Evolutionary conservation across 225 moss, liverwort and hornwort genomes (phyloP).

Genomic region (Thuidium tamariscinum): DNA sequence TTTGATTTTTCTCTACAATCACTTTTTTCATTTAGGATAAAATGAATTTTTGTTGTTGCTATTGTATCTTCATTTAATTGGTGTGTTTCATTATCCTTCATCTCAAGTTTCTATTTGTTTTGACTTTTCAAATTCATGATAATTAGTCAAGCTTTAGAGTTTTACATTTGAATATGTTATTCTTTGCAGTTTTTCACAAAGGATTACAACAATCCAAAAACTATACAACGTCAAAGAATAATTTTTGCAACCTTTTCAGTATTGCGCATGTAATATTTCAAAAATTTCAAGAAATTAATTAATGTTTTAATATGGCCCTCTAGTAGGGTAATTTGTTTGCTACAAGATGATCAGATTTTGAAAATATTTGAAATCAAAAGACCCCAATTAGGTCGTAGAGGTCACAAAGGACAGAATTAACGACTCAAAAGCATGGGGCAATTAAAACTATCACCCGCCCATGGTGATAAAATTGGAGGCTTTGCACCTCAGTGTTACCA

Average conservation of each 20-base stretch:
- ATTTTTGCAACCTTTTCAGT: background rate
- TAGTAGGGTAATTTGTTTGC: background rate
- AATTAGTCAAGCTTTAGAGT: background rate
- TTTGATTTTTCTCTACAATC: background rate
- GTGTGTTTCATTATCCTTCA: rapidly evolving
- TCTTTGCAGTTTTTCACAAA: background rate
- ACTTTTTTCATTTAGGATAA: background rate
- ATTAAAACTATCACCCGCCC: too few species aligned
- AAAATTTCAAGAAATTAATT: background rate
- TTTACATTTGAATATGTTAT: background rate
- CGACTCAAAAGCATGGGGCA: background rate
- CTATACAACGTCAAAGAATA: background rate
- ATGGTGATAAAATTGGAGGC: background rate
- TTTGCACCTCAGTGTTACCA: background rate
- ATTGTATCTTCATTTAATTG: background rate
- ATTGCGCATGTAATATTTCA: background rate
- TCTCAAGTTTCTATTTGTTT: background rate
- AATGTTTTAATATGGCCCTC: too few species aligned
- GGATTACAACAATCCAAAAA: background rate
- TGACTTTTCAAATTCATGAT: background rate
- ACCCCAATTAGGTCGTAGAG: rapidly evolving
- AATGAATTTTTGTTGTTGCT: background rate
- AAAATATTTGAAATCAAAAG: background rate
- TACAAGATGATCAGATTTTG: background rate
- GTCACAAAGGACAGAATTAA: background rate